Evolutionary conservation across 148 eudicot species (phyloP), one percentile per base, ranked within the genome.

Genomic region (Diospyros lotus): DNA sequence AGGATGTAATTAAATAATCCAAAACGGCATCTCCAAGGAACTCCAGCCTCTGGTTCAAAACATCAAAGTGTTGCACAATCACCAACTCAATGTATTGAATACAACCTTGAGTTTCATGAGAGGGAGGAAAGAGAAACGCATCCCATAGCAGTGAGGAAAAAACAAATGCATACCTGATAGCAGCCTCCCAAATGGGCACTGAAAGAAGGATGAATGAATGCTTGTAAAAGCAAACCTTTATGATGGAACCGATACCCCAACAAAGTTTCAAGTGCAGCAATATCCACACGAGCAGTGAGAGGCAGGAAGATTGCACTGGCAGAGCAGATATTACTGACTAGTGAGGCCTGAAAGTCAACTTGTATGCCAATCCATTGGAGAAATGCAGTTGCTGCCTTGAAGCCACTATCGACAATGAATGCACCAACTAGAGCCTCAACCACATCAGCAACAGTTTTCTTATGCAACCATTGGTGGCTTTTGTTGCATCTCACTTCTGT

Each of bases 11-110:
- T 76, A 96, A 78, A 78, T 96, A 96, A 85, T 96, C 99, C 79
- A 96, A 68, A 45, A 93, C 90, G 54, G 99, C 97, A 85, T 96
- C 99, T 81, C 99, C 99, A 46, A 96, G 94, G 82, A 88, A 96
- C 80, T 96, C 98, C 81, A 96, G 83, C 77, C 99, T 88, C 99
- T 96, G 90, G 68, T 38, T 69, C 60, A 72, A 77, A 78, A 9
- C 62, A 66, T 80, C 42, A 75, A 73, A 73, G 43, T n/a, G 65
- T 71, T 52, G 80, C 39, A 61, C 66, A 5, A 39, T 73, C 52
- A 76, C 52, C 58, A 65, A 61, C 56, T 15, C 72, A n/a, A 76
- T 40, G 48, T 53, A 40, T 39, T 6, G 38, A 39, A 43, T n/a
- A 73, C 14, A 67, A 44, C 60, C 14, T 58, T 53, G 38, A 70